These are phyloP conservation scores for Aspergillus spinulosporus DNA, from an alignment of 2,329 filamentous ascomycete genomes.

Conservation along the genomic window DNA sequence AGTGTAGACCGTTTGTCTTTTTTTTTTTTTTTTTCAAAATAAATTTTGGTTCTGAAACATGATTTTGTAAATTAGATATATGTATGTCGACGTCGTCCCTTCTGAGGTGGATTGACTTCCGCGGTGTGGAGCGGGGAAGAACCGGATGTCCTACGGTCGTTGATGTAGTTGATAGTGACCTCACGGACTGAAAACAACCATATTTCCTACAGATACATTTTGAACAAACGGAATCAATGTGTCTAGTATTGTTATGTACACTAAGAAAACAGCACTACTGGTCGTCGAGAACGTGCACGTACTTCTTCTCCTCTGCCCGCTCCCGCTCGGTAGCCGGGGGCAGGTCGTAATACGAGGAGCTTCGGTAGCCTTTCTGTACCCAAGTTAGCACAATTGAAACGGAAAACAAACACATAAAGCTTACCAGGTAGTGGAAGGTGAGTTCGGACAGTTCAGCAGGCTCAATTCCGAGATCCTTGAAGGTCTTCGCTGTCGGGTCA, in stretches of 20 bases:
- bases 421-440: conserved; percentile 81
- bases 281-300: conserved; percentile 88
- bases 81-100: not conserved
- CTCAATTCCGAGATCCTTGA: conserved; percentile 88
- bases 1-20: too few relatives aligned
- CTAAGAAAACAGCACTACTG: conserved; percentile 57
- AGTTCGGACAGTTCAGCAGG: conserved; percentile 81
- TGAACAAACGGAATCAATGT: conserved; percentile 37
- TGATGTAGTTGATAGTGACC: not conserved
- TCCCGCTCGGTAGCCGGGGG: conserved; percentile 94
- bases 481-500: conserved; percentile 88
- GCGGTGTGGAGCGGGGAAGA: conserved; percentile 2
- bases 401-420: too few relatives aligned
- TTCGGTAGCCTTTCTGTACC: conserved; percentile 74
- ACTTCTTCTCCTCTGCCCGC: conserved; percentile 93
- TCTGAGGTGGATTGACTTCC: not conserved
- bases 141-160: not conserved
- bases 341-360: conserved; percentile 84
- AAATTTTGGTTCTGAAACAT: not conserved
- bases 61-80: not conserved
- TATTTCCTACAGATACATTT: conserved; percentile 5
- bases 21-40: not conserved
- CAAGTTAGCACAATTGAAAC: too few relatives aligned
- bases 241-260: conserved; percentile 46
- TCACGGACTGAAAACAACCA: not conserved